Base-by-base conservation (phyloP, 1,284 basidiomycete species). In the Puccinia horiana region DNA sequence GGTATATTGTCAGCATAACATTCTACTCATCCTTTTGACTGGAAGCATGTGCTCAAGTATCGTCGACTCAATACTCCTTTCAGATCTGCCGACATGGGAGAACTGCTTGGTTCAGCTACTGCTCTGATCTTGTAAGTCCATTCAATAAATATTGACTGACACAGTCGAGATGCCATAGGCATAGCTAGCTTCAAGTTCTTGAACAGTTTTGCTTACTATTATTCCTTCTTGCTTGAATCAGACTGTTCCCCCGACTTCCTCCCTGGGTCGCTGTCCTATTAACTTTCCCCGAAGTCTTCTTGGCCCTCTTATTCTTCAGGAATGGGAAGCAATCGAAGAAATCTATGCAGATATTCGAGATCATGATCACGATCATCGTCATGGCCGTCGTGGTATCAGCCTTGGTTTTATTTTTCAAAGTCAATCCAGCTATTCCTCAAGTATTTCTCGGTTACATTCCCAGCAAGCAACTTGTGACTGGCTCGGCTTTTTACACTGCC, bases 71-170 rank as follows among this genome's bases (percentile, higher is more conserved):
- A 5, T 67, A 52, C 20, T n/a, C 35, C 44, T 20, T 40, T 40
- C 52, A 81, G 79, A 37, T 63, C 73, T 52, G 70, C 79, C 37
- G 79, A 81, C 42, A 47, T 81, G n/a, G 79, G 79, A n/a, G 70
- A 81, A 65, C 54, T 81, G 23, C 70, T 81, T n/a, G 79, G 79
- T 37, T 81, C 79, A 37, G 70, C 79, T 20, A 81, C 70, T 32
- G 79, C 79, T 42, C 58, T 58, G 32, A 61, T 61, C 49, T 29
- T 81, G 79, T 74, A 65, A 35, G 61, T n/a, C 16, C 11, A 26
- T 35, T 44, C 35, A 42, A 8, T 42, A 11, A 40, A 35, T n/a
- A 54, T 18, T 54, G 18, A 0, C 12, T 56, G 2, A 2, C 47
- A 23, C 54, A n/a, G 32, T 12, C 23, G 1, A 56, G 14, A 23